Evolutionary conservation across 2,329 filamentous ascomycete genomes (phyloP).

Genomic region (Grosmannia serpens): DNA sequence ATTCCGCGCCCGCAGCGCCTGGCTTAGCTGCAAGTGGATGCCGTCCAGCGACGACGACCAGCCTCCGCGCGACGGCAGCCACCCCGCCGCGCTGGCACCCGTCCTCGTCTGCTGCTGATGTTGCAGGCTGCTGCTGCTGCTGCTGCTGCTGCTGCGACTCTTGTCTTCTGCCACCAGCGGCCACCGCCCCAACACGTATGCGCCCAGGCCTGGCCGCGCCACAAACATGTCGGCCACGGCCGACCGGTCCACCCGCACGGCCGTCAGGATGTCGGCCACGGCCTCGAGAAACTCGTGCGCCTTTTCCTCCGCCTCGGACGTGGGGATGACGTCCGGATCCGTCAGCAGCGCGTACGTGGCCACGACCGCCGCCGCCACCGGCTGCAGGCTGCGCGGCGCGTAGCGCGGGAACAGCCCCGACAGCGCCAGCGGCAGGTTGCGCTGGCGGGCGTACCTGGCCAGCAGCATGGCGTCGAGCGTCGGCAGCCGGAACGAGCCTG

Average conservation of each 20-base stretch:
- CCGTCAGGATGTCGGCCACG: constrained; percentile 13
- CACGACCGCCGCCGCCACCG: constrained; percentile 22
- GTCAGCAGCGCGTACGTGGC: constrained; percentile 26
- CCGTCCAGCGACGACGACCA: neutral
- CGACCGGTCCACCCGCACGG: constrained; percentile 3
- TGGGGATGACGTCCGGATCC: constrained; percentile 16
- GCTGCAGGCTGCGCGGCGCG: constrained; percentile 12
- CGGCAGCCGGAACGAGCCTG: constrained; percentile 9
- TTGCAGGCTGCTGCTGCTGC: neutral
- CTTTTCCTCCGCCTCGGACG: constrained; percentile 8
- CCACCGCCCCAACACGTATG: constrained; percentile 13
- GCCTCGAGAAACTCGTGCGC: constrained; percentile 17
- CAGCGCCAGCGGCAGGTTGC: constrained; percentile 19
- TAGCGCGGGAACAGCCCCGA: constrained; percentile 24
- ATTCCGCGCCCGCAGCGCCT: constrained; percentile 18
- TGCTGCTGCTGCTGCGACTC: neutral
- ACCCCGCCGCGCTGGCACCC: neutral
- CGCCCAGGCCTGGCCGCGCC: constrained; percentile 10
- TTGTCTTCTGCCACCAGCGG: neutral
- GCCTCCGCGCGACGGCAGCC: neutral
- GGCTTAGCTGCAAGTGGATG: constrained; percentile 16
- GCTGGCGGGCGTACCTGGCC: constrained; percentile 5
- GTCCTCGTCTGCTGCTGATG: neutral
- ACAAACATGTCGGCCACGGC: constrained; percentile 13
- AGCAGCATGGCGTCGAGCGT: constrained; percentile 3